Conservation (phyloP, 1,139 yeast species). For the Debaryomyces subglobosus region DNA sequence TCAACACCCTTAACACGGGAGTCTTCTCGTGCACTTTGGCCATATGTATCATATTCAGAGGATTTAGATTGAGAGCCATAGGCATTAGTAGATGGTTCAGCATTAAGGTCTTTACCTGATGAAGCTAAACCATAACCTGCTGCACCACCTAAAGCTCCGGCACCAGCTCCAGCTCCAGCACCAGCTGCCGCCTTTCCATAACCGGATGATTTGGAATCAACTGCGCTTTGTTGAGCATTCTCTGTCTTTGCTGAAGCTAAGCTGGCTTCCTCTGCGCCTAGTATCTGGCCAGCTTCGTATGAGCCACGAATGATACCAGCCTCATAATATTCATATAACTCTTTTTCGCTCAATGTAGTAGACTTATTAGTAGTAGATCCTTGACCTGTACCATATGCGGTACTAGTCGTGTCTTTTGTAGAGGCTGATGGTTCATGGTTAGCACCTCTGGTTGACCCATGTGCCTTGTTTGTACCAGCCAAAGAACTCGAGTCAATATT, state of each 20-base stretch:
- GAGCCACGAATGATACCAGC: conserved; percentile 20
- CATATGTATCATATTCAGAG: background rate
- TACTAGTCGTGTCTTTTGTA: background rate
- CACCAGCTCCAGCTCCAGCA: conserved; percentile 12
- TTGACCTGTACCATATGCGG: conserved; percentile 3
- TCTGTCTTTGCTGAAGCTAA: background rate
- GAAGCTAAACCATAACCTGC: background rate
- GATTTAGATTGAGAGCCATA: background rate
- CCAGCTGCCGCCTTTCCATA: background rate
- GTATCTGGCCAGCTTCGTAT: conserved; percentile 19
- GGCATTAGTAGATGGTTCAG: background rate
- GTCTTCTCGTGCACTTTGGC: background rate
- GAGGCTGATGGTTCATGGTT: background rate
- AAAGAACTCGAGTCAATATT: background rate
- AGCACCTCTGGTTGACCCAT: background rate
- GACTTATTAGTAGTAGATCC: background rate
- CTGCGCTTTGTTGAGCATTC: background rate
- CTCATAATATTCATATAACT: conserved; percentile 13
- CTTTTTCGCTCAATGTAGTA: conserved; percentile 7
- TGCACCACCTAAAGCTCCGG: conserved; percentile 4
- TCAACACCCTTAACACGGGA: background rate
- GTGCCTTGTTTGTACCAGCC: too few species aligned
- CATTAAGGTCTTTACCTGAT: background rate
- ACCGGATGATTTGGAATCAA: background rate
- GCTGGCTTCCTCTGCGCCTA: conserved; percentile 13